phyloP scores from a whole-genome alignment of 805 yeast genomes.

The Wickerhamomyces chambardii region DNA sequence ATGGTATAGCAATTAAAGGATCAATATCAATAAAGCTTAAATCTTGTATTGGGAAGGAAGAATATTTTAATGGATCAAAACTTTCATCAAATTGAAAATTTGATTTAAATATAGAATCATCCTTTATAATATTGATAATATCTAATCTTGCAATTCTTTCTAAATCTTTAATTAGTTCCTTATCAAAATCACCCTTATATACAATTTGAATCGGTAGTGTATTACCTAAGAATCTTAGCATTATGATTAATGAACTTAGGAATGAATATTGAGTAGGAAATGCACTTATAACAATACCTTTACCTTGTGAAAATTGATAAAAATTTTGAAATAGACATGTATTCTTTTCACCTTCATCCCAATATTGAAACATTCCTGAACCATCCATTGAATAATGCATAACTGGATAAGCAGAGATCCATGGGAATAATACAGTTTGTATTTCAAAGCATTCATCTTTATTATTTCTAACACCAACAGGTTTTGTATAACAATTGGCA shows the following conservation, averaged over 20 bases:
- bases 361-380: not conserved
- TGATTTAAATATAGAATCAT: no score
- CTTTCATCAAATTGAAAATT: not conserved
- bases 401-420: conserved; percentile 2
- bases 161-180: conserved; percentile 2
- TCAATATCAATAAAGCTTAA: conserved; percentile 17
- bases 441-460: not conserved
- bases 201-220: conserved; percentile 22
- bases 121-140: not conserved
- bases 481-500: conserved; percentile 2
- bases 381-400: not conserved
- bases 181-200: conserved; percentile 17
- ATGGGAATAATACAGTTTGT: conserved; percentile 5
- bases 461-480: not conserved
- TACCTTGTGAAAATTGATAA: conserved; percentile 12
- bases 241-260: conserved; percentile 13
- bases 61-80: not conserved
- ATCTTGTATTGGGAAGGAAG: conserved; percentile 11
- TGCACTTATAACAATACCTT: conserved; percentile 22
- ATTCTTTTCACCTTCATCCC: not conserved
- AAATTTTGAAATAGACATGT: conserved; percentile 3
- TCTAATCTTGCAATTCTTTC: conserved; percentile 8
- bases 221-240: conserved; percentile 19
- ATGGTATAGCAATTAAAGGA: conserved; percentile 2
- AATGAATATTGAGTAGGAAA: conserved; percentile 12